Conservation (phyloP, 2,329 filamentous ascomycete genomes). For the Trichoderma harzianum region DNA sequence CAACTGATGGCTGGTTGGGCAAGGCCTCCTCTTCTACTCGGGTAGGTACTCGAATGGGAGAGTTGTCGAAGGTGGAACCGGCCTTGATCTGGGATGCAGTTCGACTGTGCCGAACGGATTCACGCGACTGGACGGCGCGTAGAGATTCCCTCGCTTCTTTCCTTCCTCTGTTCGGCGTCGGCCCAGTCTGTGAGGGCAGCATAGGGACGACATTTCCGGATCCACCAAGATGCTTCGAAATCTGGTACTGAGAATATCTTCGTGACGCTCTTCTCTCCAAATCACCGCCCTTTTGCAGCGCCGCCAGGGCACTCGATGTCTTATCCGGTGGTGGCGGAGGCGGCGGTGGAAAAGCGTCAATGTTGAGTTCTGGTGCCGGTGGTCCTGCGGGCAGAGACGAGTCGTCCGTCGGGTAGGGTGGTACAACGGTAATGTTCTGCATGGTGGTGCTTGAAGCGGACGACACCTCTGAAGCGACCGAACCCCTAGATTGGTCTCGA, state of each 20-base stretch:
- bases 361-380: constrained; percentile 44
- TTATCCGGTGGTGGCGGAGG: constrained; percentile 66
- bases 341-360: constrained; percentile 67
- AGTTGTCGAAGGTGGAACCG: constrained; percentile 48
- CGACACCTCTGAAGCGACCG: constrained; percentile 57
- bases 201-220: constrained; percentile 80
- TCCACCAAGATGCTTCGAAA: constrained; percentile 85
- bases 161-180: constrained; percentile 79
- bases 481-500: constrained; percentile 51
- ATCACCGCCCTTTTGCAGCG: constrained; percentile 86
- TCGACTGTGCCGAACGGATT: constrained; percentile 49
- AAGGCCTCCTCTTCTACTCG: constrained; percentile 61
- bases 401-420: constrained; percentile 66
- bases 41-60: constrained; percentile 57
- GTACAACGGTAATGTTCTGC: constrained; percentile 71
- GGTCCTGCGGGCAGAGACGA: constrained; percentile 45
- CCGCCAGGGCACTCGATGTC: constrained; percentile 84
- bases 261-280: constrained; percentile 88
- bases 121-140: constrained; percentile 59
- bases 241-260: constrained; percentile 94
- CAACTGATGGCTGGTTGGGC: constrained; percentile 24
- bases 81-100: constrained; percentile 46
- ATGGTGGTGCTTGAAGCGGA: constrained; percentile 70
- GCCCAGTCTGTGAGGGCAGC: constrained; percentile 77
- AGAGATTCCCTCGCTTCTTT: constrained; percentile 79